These are phyloP conservation scores for Penicillium sp. DNA, from an alignment of 2,329 filamentous ascomycete species.

Conservation along the genomic window DNA sequence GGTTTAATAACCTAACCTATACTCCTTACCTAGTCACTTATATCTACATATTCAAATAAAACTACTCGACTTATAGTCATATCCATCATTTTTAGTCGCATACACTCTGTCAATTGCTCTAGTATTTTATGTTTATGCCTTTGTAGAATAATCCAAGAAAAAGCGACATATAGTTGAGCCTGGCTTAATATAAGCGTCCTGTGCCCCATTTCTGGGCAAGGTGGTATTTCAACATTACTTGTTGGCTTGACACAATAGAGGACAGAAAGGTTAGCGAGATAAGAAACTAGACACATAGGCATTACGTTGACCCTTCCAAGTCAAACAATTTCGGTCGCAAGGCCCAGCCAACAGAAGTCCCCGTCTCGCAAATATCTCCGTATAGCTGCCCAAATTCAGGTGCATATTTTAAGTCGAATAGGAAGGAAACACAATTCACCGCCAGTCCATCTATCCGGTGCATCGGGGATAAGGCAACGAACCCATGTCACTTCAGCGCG, in stretches of 20 bases:
- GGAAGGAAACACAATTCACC: conserved; percentile 8
- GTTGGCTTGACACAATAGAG: neutral
- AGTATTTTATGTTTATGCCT: too few relatives aligned
- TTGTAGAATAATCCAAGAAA: too few relatives aligned
- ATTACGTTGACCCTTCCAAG: neutral
- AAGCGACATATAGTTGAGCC: too few relatives aligned
- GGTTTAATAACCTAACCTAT: too few relatives aligned
- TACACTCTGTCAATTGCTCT: too few relatives aligned
- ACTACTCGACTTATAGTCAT: too few relatives aligned
- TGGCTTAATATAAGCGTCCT: neutral
- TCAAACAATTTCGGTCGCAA: conserved; percentile 1
- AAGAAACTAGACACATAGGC: neutral
- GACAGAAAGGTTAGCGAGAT: neutral
- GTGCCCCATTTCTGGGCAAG: neutral
- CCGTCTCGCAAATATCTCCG: neutral
- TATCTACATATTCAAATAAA: too few relatives aligned
- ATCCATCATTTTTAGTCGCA: too few relatives aligned
- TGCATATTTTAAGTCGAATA: neutral
- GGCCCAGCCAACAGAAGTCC: neutral
- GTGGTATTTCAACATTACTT: neutral
- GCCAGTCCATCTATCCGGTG: conserved; percentile 4
- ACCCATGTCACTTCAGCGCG: conserved; percentile 2
- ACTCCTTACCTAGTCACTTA: too few relatives aligned
- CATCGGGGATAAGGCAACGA: conserved; percentile 1
- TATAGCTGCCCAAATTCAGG: neutral